phyloP scores from a whole-genome alignment of 1,284 basidiomycete genomes.

The Microbotryum saponariae region DNA sequence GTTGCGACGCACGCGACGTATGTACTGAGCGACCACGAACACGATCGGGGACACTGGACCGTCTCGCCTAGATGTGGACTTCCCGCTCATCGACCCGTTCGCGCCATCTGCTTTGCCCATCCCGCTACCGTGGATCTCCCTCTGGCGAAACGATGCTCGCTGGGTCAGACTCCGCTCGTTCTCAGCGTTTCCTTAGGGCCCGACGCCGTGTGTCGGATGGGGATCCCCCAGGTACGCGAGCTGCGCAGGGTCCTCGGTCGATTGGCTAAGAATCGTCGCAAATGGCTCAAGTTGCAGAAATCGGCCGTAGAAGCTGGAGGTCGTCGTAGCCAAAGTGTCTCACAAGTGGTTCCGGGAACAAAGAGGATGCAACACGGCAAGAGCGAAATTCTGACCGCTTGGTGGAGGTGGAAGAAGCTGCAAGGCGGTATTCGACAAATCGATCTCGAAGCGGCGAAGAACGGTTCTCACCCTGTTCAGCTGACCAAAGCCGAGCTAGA shows the following conservation, averaged over 20 bases:
- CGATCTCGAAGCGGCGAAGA: neutral
- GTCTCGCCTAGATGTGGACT: neutral
- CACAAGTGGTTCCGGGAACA: neutral
- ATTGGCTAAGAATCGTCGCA: slow-evolving; percentile 10
- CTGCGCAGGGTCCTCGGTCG: slow-evolving; percentile 22
- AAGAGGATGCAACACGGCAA: neutral
- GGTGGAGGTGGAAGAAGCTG: slow-evolving; percentile 18
- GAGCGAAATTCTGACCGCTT: slow-evolving; percentile 4
- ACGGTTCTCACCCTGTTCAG: neutral
- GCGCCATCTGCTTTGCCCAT: slow-evolving; percentile 27
- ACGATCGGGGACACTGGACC: slow-evolving; percentile 2
- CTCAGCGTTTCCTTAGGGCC: slow-evolving; percentile 17
- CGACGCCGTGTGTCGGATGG: slow-evolving; percentile 23
- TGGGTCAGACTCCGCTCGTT: slow-evolving; percentile 22
- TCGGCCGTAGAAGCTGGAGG: neutral
- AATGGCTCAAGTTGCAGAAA: neutral
- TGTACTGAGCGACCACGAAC: neutral
- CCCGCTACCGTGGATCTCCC: slow-evolving; percentile 23
- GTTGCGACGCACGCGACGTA: too few relatives aligned
- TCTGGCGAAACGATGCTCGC: slow-evolving; percentile 14
- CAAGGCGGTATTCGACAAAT: neutral
- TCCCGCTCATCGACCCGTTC: slow-evolving; percentile 10
- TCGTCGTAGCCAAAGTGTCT: neutral
- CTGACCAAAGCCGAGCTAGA: neutral
- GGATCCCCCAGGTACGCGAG: slow-evolving; percentile 25